Evolutionary conservation across 1,284 basidiomycete species (phyloP).

Genomic region (Moesziomyces sp.): DNA sequence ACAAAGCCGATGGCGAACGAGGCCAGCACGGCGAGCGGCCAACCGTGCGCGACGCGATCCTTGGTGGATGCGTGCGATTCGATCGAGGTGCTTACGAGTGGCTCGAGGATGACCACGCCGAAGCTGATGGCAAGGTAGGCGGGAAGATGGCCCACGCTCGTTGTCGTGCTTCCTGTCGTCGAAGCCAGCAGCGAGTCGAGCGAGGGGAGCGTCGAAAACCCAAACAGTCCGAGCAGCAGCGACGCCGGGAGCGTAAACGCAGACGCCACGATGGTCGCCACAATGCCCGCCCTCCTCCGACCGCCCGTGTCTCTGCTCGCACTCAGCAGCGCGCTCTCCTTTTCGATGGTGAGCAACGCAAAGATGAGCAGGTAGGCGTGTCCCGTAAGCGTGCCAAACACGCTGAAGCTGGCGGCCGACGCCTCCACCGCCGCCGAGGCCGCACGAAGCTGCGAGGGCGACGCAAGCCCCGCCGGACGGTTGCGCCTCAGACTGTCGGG

Average conservation of each 20-base stretch:
- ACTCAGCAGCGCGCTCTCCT: constrained; percentile 49
- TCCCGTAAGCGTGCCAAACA: constrained; percentile 49
- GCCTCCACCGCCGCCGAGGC: constrained; percentile 34
- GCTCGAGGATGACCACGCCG: constrained; percentile 57
- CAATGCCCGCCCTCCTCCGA: constrained; percentile 56
- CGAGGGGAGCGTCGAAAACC: constrained; percentile 39
- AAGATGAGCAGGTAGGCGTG: constrained; percentile 51
- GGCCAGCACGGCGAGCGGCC: constrained; percentile 60
- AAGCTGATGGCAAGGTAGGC: constrained; percentile 61
- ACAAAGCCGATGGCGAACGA: constrained; percentile 56
- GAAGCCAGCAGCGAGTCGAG: constrained; percentile 37
- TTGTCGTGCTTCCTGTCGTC: neutral
- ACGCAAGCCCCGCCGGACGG: constrained; percentile 48
- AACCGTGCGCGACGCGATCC: constrained; percentile 58
- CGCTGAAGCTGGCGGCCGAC: constrained; percentile 39
- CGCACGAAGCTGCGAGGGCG: constrained; percentile 34
- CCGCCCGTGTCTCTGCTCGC: constrained; percentile 58
- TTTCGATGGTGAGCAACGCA: constrained; percentile 61
- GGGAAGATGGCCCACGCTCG: constrained; percentile 43
- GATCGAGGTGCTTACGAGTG: constrained; percentile 58
- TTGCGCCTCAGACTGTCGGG: constrained; percentile 44
- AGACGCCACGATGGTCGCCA: constrained; percentile 56
- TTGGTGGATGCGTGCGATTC: constrained; percentile 58
- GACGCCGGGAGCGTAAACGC: constrained; percentile 48
- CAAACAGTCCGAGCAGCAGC: constrained; percentile 44